phyloP scores from a whole-genome alignment of 805 yeast species.

The Maudiozyma turicensis region DNA sequence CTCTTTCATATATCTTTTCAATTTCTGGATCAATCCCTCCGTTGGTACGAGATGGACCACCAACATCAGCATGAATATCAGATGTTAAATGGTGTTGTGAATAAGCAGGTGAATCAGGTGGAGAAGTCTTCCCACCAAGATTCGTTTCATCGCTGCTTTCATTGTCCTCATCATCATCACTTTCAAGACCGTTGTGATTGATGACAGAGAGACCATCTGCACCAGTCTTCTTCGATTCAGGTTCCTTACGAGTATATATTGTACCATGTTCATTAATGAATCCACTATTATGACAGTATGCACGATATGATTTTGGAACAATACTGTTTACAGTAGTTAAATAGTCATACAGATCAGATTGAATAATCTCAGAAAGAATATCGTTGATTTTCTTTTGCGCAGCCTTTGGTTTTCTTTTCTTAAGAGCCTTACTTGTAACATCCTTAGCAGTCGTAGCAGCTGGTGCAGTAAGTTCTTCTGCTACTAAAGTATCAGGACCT shows the following conservation, averaged over 20 bases:
- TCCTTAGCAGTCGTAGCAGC: neutral
- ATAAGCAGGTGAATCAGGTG: too few species aligned
- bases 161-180: neutral
- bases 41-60: too few species aligned
- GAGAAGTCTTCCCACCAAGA: too few species aligned
- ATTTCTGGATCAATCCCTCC: too few species aligned
- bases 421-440: neutral
- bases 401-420: neutral
- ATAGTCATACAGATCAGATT: slow-evolving; percentile 13
- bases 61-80: too few species aligned
- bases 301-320: slow-evolving; percentile 11
- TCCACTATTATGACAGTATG: slow-evolving; percentile 10
- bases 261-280: slow-evolving; percentile 8
- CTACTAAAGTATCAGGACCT: too few species aligned
- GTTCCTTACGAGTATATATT: neutral
- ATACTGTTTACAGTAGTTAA: slow-evolving; percentile 11
- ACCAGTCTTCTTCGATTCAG: neutral
- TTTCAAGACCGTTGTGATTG: slow-evolving; percentile 1
- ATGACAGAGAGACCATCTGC: neutral
- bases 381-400: slow-evolving; percentile 1
- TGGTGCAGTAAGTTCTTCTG: neutral
- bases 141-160: neutral
- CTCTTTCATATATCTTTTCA: neutral
- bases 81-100: too few species aligned
- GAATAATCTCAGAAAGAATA: slow-evolving; percentile 4